A percentile compares a stretch with the other conserved stretches of the same genome.
Conservation (phyloP, 2,329 filamentous ascomycete species). For the Cordyceps militaris region DNA sequence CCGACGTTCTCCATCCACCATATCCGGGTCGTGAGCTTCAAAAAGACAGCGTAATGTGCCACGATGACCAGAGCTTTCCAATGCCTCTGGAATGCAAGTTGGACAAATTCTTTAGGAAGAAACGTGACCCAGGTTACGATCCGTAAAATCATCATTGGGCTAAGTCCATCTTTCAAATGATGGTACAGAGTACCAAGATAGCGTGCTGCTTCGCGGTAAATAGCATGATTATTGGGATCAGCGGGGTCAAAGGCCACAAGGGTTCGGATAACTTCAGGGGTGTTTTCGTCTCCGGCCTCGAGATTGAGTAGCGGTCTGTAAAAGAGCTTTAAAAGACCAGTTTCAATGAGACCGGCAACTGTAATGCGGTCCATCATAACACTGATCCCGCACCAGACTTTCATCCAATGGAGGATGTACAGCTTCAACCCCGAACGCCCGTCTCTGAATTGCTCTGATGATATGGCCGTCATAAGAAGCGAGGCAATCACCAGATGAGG, state of each 20-base stretch:
- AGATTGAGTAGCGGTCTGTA: constrained; percentile 4
- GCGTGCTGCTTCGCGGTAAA: constrained; percentile 40
- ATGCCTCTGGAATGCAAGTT: constrained; percentile 33
- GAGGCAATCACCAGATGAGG: constrained; percentile 46
- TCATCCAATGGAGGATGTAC: constrained; percentile 50
- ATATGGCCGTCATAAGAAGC: constrained; percentile 43
- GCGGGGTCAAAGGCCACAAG: constrained; percentile 24
- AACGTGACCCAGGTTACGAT: constrained; percentile 49
- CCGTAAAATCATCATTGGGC: constrained; percentile 39
- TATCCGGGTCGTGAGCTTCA: constrained; percentile 33
- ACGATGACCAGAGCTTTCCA: constrained; percentile 45
- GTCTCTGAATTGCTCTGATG: constrained; percentile 45
- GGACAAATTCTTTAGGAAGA: constrained; percentile 37
- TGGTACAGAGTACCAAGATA: constrained; percentile 46
- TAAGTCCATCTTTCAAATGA: constrained; percentile 39
- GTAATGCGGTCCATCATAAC: constrained; percentile 3
- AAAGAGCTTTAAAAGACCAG: neutral
- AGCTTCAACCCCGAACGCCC: constrained; percentile 31
- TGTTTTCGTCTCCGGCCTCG: neutral
- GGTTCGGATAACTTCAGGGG: neutral
- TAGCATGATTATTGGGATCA: constrained; percentile 13
- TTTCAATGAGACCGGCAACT: neutral
- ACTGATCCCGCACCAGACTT: constrained; percentile 45
- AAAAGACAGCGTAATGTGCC: constrained; percentile 45
- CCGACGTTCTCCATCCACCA: constrained; percentile 48